These are phyloP conservation scores for Byssochlamys sp. DNA, from an alignment of 2,329 filamentous ascomycete species.

Conservation along the genomic window DNA sequence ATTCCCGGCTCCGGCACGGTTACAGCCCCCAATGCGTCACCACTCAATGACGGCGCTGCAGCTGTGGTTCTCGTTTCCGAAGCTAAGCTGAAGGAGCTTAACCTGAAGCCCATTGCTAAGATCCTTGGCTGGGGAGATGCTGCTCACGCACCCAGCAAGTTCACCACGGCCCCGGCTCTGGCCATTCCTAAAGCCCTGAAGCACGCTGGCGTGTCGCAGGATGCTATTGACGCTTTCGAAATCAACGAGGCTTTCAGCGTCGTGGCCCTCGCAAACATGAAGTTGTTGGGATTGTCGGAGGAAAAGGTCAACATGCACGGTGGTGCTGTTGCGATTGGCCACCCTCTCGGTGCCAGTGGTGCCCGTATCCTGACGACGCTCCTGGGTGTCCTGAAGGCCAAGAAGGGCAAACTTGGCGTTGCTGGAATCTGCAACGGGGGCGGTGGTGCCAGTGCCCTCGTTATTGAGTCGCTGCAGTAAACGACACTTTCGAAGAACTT, in stretches of 20 bases:
- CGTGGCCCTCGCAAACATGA: conserved; percentile 90
- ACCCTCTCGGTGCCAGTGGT: conserved; percentile 83
- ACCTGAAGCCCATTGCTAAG: conserved; percentile 84
- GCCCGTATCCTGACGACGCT: conserved; percentile 88
- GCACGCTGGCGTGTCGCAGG: conserved; percentile 73
- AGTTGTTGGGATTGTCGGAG: conserved; percentile 67
- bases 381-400: conserved; percentile 76
- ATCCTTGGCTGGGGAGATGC: conserved; percentile 97
- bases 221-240: conserved; percentile 84
- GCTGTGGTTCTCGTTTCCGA: conserved; percentile 90
- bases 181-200: conserved; percentile 96
- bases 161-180: conserved; percentile 85
- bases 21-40: conserved; percentile 91
- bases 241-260: conserved; percentile 99
- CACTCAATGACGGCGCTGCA: conserved; percentile 87
- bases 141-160: conserved; percentile 80
- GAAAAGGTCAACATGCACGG: conserved; percentile 93
- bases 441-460: conserved; percentile 84
- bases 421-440: conserved; percentile 97
- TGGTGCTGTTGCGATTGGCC: conserved; percentile 87
- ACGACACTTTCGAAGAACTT: neutral
- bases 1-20: conserved; percentile 69
- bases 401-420: conserved; percentile 85
- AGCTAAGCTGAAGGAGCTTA: conserved; percentile 83
- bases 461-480: conserved; percentile 59